Evolutionary conservation across 1,284 basidiomycete genomes (phyloP).

Genomic region (Cerioporus squamosus): DNA sequence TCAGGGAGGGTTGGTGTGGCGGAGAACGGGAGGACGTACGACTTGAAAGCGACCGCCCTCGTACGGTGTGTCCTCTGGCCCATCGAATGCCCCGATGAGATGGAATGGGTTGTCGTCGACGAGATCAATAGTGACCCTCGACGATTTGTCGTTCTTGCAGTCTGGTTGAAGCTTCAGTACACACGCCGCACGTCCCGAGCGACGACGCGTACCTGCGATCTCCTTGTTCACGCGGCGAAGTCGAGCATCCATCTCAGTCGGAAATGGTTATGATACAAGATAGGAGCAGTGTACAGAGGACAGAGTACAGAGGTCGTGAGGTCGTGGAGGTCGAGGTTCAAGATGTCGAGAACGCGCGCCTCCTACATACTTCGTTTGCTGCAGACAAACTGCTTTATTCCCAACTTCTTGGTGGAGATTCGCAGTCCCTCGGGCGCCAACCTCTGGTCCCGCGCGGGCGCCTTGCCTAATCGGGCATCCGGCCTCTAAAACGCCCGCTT

Average conservation of each 20-base stretch:
- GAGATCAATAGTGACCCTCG: constrained; percentile 84
- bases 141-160: constrained; percentile 92
- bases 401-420: no score
- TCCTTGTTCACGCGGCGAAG: constrained; percentile 92
- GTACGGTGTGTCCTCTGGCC: constrained; percentile 93
- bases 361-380: background rate
- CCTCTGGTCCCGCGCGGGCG: no score
- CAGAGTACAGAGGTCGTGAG: constrained; percentile 6
- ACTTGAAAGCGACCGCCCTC: constrained; percentile 94
- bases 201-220: constrained; percentile 67
- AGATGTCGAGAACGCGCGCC: background rate
- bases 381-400: background rate
- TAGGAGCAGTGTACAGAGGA: constrained; percentile 3
- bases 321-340: constrained; percentile 3
- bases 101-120: constrained; percentile 89
- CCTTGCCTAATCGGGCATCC: no score
- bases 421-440: no score
- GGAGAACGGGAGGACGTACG: constrained; percentile 52
- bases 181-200: background rate
- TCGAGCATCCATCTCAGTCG: constrained; percentile 74
- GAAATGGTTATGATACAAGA: constrained; percentile 13
- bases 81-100: constrained; percentile 88
- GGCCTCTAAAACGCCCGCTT: no score
- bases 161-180: constrained; percentile 47
- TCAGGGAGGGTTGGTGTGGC: background rate